These are phyloP conservation scores for Ceratocystis huliohia DNA, from an alignment of 2,329 filamentous ascomycete genomes.

Conservation along the genomic window DNA sequence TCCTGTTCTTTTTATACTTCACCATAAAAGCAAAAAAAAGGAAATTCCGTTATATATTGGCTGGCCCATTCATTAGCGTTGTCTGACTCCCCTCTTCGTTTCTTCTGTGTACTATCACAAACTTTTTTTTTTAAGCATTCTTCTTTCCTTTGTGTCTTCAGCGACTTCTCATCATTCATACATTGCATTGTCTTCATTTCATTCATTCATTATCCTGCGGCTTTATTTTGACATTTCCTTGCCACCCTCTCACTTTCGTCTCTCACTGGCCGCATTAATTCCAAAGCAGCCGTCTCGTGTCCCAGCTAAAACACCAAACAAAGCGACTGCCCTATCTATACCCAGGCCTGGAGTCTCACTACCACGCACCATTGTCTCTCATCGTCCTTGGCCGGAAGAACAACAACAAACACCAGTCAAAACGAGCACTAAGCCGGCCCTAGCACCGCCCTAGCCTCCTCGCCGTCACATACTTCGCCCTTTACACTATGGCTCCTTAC, in stretches of 20 bases:
- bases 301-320: neutral
- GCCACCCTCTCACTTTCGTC: neutral
- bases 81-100: neutral
- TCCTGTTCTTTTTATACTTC: slow-evolving; percentile 12
- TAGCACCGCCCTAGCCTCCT: neutral
- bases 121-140: neutral
- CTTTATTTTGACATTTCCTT: neutral
- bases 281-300: neutral
- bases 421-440: too few species aligned
- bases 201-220: neutral
- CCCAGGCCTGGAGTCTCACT: neutral
- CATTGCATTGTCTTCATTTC: neutral
- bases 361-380: too few species aligned
- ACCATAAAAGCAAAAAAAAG: neutral
- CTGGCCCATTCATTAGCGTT: slow-evolving; percentile 9
- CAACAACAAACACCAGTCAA: too few species aligned
- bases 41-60: slow-evolving; percentile 2
- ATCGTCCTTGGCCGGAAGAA: too few species aligned
- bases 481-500: neutral
- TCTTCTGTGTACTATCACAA: neutral
- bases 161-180: neutral
- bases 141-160: slow-evolving; percentile 1
- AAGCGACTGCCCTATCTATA: neutral
- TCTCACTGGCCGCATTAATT: neutral
- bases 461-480: neutral